Evolutionary conservation across 2,329 filamentous ascomycete species (phyloP), one percentile per base, ranked within the genome.

Genomic region (Lecanicillium sp.): DNA sequence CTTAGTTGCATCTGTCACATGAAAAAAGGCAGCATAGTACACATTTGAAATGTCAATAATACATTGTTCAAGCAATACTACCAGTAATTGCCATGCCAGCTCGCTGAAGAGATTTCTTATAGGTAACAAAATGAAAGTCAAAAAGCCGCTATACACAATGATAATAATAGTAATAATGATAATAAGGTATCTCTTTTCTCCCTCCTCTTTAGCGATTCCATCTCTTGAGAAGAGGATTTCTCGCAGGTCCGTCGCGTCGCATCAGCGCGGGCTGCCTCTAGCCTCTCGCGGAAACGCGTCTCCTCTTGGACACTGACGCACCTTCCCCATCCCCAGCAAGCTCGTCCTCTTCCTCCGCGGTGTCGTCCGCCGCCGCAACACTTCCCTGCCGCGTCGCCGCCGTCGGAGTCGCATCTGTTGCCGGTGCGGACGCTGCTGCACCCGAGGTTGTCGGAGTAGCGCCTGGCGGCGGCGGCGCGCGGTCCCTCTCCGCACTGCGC

Each of bases 401-500:
- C 12, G 29, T 12, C 9, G 27, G n/a, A 12, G 29, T 55, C 9
- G 62, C 19, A 60, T 59, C 3, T 24, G 60, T 59, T 10, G 56
- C 60, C 19, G 60, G 55, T 33, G n/a, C 24, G 15, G 45, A 35
- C 39, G 39, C 45, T 17, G 45, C 36, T 17, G 37, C 36, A 6
- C 37, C 30, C 4, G 39, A 17, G 20, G 26, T 35, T 5, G n/a
- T 14, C 9, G 32, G 23, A 21, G 15, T 29, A 17, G 17, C 33
- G 11, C 20, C 33, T 11, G 52, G 48, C 14, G 64, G 62, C 15
- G 65, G 66, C 3, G 60, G 66, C 26, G 62, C 65, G 4, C 67
- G 62, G 36, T 78, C 73, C 52, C 75, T 75, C 60, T 94, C 86
- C 2, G 85, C 86, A 45, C 81, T 85, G 24, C 88, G 79, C 72